Evolutionary conservation across 495 filamentous ascomycete species (phyloP).

Genomic region (Rhypophila decipiens): DNA sequence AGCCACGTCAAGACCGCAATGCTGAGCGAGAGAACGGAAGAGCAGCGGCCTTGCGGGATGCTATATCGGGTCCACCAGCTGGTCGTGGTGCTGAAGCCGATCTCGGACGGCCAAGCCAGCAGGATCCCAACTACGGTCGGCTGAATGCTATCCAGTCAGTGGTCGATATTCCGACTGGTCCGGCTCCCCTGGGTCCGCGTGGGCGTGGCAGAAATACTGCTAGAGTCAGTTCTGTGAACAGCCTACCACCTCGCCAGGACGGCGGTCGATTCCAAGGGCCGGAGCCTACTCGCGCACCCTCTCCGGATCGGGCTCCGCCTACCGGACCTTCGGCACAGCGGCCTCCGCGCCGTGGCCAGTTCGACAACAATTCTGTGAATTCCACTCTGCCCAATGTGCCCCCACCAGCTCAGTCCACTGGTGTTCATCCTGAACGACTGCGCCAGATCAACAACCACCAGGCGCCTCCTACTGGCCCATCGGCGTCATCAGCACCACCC

Average conservation of each 20-base stretch:
- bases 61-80: slow-evolving; percentile 24
- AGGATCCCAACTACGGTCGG: slow-evolving; percentile 57
- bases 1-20: slow-evolving; percentile 26
- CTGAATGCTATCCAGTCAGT: slow-evolving; percentile 49
- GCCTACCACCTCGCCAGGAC: slow-evolving; percentile 29
- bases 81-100: slow-evolving; percentile 39
- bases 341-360: slow-evolving; percentile 31
- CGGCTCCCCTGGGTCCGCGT: slow-evolving; percentile 68
- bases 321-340: slow-evolving; percentile 43
- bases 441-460: slow-evolving; percentile 27
- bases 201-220: slow-evolving; percentile 39
- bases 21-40: slow-evolving; percentile 26
- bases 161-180: slow-evolving; percentile 34
- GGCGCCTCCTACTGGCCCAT: slow-evolving; percentile 12
- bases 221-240: slow-evolving; percentile 25
- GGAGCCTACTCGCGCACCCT: slow-evolving; percentile 32
- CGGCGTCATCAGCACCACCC: background rate
- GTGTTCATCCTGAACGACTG: slow-evolving; percentile 40
- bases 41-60: slow-evolving; percentile 27
- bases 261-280: slow-evolving; percentile 24
- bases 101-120: slow-evolving; percentile 50
- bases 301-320: slow-evolving; percentile 42
- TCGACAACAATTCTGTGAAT: slow-evolving; percentile 18
- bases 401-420: slow-evolving; percentile 19
- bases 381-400: slow-evolving; percentile 23